Base-by-base conservation (phyloP, 306 rosid species). In the Cicer cuneatum region DNA sequence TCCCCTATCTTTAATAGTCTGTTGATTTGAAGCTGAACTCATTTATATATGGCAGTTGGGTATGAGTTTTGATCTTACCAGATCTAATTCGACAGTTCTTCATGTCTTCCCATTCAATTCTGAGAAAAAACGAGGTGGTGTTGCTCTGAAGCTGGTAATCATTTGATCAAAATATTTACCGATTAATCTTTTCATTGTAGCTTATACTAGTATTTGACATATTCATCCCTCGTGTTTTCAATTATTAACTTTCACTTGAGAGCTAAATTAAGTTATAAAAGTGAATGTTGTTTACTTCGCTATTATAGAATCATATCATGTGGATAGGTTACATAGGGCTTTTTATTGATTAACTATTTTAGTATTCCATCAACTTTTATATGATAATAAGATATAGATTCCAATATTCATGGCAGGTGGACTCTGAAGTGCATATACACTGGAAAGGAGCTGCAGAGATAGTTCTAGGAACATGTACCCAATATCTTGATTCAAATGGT, bases 381-480 rank as follows among this genome's bases (percentile, higher is more conserved):
- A 13, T 7, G 15, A 71, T 77, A 42, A 70, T 78, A 46, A 40
- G 68, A 65, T 54, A 42, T 62, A n/a, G 2, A 69, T 58, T 68
- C 40, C 62, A 70, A 63, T 61, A 81, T 63, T 87, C 56, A 8
- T 64, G 81, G 79, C 85, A 94, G 99, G 78, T 5, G 67, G 86
- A 87, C 75, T 85, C 92, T 68, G 69, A 72, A 83, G 93, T 89
- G 71, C 90, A 89, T 78, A 84, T 94, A 77, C 96, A 94, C 68
- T 94, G 99, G 99, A 94, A 94, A 80, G 99, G 99, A 74, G 99
- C 99, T 43, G 99, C 98, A 11, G 99, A 94, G 86, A 89, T 94
- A 58, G 89, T 94, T 61, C 70, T 94, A 52, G 83, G 85, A 66
- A 60, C 96, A 7, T 94, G 99, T 64, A 80, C 86, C 5, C 83